Percentiles rank a stretch among this genome's conserved stretches.
Conservation (phyloP, 106 monocot genomes). For the Amphibolis antarctica region DNA sequence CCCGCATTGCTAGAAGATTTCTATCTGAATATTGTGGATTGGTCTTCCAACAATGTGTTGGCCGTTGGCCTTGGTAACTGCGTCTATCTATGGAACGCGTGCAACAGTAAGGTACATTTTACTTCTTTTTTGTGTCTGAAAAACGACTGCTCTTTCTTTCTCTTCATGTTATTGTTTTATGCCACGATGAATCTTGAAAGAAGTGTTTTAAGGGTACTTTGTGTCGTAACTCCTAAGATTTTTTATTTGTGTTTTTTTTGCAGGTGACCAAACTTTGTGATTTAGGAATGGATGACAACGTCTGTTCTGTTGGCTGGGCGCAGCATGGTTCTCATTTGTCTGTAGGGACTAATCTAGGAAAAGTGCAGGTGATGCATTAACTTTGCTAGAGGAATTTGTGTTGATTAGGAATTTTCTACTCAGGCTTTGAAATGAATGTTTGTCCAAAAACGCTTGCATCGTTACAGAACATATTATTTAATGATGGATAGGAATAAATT, state of each 20-base stretch:
- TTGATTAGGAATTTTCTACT: too few species aligned
- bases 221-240: too few species aligned
- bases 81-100: conserved; percentile 97
- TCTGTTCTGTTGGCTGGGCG: conserved; percentile 93
- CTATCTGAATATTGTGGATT: conserved; percentile 95
- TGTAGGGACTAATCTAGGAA: conserved; percentile 79
- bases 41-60: conserved; percentile 85
- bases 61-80: conserved; percentile 88
- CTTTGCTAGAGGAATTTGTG: background rate
- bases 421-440: too few species aligned
- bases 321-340: conserved; percentile 77
- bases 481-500: too few species aligned
- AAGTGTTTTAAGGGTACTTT: too few species aligned
- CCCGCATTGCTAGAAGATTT: conserved; percentile 96
- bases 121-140: too few species aligned
- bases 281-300: conserved; percentile 74
- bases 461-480: too few species aligned
- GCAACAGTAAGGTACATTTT: conserved; percentile 76
- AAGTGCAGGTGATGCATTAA: conserved; percentile 50
- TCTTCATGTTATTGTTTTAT: too few species aligned
- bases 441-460: too few species aligned
- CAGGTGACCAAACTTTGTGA: conserved; percentile 92
- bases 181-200: too few species aligned
- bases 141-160: too few species aligned
- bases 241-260: background rate